Conservation (phyloP, 2,329 filamentous ascomycete genomes). For the Epichloe sylvatica region DNA sequence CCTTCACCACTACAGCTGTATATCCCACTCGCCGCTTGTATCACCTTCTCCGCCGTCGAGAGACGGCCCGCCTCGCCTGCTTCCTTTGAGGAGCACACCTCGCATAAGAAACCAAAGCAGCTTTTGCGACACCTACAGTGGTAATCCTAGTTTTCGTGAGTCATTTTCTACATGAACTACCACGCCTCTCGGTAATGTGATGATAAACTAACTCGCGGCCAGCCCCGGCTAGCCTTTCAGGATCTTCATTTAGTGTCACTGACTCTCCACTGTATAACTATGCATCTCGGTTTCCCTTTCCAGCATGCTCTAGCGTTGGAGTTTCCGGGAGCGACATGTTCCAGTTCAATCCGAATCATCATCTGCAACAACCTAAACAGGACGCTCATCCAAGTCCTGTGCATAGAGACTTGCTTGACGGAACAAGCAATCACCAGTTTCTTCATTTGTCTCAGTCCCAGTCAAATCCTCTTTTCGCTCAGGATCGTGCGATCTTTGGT, state of each 20-base stretch:
- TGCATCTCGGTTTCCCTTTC: constrained; percentile 17
- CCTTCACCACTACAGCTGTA: constrained; percentile 23
- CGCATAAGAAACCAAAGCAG: constrained; percentile 9
- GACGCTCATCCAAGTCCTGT: constrained; percentile 12
- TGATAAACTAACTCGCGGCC: constrained; percentile 3
- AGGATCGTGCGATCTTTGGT: constrained; percentile 18
- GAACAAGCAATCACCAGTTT: constrained; percentile 13
- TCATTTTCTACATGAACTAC: neutral
- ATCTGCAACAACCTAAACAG: constrained; percentile 14
- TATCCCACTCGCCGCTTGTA: constrained; percentile 24
- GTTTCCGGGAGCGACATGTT: constrained; percentile 15
- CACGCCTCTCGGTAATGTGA: neutral
- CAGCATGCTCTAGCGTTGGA: constrained; percentile 11
- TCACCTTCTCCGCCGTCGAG: constrained; percentile 21
- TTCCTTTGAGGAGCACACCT: constrained; percentile 12
- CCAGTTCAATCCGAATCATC: constrained; percentile 11
- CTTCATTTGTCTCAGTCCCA: constrained; percentile 16
- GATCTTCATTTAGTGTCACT: constrained; percentile 16
- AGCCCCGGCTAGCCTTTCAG: constrained; percentile 15
- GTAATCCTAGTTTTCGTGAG: constrained; percentile 6
- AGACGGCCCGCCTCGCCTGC: constrained; percentile 14
- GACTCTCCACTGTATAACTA: constrained; percentile 19
- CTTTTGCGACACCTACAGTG: constrained; percentile 4
- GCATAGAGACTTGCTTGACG: constrained; percentile 10
- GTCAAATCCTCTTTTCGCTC: constrained; percentile 20